phyloP scores from a whole-genome alignment of 139 green algal genomes.

The Picochlorum sp. region DNA sequence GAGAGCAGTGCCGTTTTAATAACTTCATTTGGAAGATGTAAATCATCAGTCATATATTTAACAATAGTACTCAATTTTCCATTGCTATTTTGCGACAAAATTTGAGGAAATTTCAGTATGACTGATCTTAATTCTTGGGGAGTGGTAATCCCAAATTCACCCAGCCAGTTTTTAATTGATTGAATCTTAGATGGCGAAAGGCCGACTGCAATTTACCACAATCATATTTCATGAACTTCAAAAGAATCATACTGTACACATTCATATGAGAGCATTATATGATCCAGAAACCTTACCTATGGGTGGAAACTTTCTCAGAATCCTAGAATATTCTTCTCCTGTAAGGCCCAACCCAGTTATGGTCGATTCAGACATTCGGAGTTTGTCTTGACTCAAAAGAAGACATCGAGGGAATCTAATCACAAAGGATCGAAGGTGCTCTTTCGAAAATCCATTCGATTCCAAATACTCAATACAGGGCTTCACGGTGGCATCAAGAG shows the following conservation, averaged over 20 bases:
- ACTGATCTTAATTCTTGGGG: neutral
- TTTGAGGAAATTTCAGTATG: neutral
- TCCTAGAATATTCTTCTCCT: neutral
- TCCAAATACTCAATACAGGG: neutral
- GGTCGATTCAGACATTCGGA: neutral
- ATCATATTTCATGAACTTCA: too few relatives aligned
- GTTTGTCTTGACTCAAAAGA: neutral
- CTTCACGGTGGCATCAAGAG: neutral
- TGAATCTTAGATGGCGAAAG: neutral
- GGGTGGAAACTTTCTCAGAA: neutral
- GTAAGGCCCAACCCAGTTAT: neutral
- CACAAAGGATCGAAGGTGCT: neutral
- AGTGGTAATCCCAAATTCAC: neutral
- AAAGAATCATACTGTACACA: too few relatives aligned
- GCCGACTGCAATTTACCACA: too few relatives aligned
- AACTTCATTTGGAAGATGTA: neutral
- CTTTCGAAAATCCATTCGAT: neutral
- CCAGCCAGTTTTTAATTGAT: neutral
- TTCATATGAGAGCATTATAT: too few relatives aligned
- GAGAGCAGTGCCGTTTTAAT: neutral
- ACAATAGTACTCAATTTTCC: conserved; percentile 2
- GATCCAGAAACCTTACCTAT: too few relatives aligned
- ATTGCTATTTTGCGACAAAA: neutral
- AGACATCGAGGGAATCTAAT: neutral
- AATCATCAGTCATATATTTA: neutral